Percentiles rank a stretch among this genome's conserved stretches.
phyloP scores from a whole-genome alignment of 75 land plant species.

The Selaginella moellendorffii region DNA sequence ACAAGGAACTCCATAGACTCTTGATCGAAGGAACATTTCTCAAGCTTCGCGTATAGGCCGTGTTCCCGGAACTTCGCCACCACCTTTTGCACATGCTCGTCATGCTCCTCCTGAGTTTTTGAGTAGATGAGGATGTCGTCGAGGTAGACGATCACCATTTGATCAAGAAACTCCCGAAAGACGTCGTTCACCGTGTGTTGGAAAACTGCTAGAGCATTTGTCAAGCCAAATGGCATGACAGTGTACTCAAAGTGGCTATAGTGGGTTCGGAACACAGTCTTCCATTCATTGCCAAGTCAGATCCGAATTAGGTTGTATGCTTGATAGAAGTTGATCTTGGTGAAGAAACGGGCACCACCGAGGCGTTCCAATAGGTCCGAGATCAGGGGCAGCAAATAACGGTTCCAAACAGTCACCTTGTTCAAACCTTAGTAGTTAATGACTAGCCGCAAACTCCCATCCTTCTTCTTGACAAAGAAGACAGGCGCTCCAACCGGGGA shows the following conservation, averaged over 20 bases:
- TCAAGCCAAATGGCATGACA: conserved; percentile 11
- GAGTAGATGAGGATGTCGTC: conserved; percentile 1
- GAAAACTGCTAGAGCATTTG: neutral
- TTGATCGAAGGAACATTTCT: neutral
- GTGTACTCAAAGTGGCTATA: conserved; percentile 13
- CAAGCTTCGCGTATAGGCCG: neutral
- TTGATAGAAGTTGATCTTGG: conserved; percentile 10
- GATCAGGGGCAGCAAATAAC: conserved; percentile 14
- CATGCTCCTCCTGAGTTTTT: neutral
- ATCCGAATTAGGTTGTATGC: conserved; percentile 13
- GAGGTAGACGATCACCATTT: neutral
- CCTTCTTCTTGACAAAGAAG: conserved; percentile 19
- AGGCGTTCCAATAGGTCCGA: conserved; percentile 9
- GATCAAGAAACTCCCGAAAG: neutral
- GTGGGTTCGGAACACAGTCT: neutral
- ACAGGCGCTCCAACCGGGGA: conserved; percentile 13
- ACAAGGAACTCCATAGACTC: neutral
- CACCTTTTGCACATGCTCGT: neutral
- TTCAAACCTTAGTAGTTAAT: conserved; percentile 1
- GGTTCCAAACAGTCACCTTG: conserved; percentile 5
- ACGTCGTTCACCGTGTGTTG: neutral
- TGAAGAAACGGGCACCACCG: neutral
- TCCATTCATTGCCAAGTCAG: conserved; percentile 5
- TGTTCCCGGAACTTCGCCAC: neutral
- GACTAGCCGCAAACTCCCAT: neutral